Evolutionary conservation across 495 filamentous ascomycete genomes (phyloP).

Genomic region (Penicillium longicatenatum): DNA sequence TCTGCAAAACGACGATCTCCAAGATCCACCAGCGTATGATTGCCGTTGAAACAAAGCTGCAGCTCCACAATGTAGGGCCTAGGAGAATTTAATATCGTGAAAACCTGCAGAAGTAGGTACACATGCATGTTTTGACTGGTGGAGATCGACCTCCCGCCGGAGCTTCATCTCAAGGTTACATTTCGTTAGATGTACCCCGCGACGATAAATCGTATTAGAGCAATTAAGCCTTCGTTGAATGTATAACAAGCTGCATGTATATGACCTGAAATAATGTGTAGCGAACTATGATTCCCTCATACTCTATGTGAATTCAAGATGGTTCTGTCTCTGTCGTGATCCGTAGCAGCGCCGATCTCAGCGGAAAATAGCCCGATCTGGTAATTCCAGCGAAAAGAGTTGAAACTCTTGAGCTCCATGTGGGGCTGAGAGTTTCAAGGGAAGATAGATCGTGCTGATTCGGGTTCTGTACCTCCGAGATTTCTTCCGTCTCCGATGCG

Average conservation of each 20-base stretch:
- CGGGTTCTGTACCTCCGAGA: not conserved
- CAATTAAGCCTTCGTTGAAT: not conserved
- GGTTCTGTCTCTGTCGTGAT: not conserved
- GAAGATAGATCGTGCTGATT: not conserved
- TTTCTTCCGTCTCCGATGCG: not conserved
- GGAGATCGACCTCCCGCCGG: constrained; percentile 1
- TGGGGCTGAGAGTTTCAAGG: not conserved
- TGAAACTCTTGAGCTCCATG: not conserved
- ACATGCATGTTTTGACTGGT: not conserved
- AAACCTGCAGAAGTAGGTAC: too few species aligned
- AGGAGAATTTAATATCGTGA: too few species aligned
- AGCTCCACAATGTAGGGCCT: too few species aligned
- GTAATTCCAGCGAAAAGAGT: not conserved
- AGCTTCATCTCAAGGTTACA: not conserved
- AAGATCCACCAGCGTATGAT: not conserved
- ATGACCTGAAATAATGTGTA: not conserved
- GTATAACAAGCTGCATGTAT: not conserved
- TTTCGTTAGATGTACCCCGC: not conserved
- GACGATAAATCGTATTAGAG: not conserved
- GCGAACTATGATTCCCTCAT: not conserved
- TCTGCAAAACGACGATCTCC: not conserved
- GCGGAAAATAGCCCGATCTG: not conserved
- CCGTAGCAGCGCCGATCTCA: not conserved
- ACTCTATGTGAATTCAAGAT: not conserved
- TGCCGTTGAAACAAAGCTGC: too few species aligned